Percentiles rank a stretch among this genome's conserved stretches.
phyloP scores from a whole-genome alignment of 2,329 filamentous ascomycete genomes.

The Alternaria ventricosa region DNA sequence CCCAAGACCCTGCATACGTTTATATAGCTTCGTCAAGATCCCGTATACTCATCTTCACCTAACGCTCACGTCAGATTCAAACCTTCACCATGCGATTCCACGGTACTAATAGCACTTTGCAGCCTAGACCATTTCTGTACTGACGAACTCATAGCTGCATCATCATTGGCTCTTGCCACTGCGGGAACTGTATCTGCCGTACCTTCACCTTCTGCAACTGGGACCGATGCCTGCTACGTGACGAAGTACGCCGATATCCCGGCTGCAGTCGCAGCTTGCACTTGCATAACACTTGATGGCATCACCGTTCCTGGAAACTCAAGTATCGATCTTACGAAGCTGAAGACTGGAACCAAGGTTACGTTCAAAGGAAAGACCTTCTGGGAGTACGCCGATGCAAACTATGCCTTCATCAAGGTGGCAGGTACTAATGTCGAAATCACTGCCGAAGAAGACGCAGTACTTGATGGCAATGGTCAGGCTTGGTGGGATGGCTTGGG shows the following conservation, averaged over 20 bases:
- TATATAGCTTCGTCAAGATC: background rate
- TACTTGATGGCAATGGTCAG: slow-evolving; percentile 31
- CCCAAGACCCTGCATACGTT: background rate
- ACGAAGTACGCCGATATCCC: slow-evolving; percentile 25
- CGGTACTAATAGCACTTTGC: background rate
- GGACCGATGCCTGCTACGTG: slow-evolving; percentile 24
- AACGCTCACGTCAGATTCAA: background rate
- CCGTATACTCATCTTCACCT: background rate
- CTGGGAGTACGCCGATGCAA: slow-evolving; percentile 44
- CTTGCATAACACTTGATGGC: slow-evolving; percentile 50
- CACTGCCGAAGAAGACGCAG: slow-evolving; percentile 47
- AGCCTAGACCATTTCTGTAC: background rate
- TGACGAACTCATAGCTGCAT: slow-evolving; percentile 5
- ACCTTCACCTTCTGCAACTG: background rate
- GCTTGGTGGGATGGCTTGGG: slow-evolving; percentile 45
- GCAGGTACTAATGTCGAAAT: slow-evolving; percentile 51
- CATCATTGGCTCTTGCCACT: slow-evolving; percentile 14
- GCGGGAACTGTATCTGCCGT: slow-evolving; percentile 9
- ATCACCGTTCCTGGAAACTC: slow-evolving; percentile 48
- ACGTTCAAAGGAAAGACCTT: slow-evolving; percentile 41
- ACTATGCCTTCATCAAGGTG: slow-evolving; percentile 42
- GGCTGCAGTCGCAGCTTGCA: slow-evolving; percentile 51
- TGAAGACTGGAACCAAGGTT: slow-evolving; percentile 52
- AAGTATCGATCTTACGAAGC: slow-evolving; percentile 49
- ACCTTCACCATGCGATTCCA: background rate